phyloP scores from a whole-genome alignment of 441 rosid species.

The Croton laevigatus region DNA sequence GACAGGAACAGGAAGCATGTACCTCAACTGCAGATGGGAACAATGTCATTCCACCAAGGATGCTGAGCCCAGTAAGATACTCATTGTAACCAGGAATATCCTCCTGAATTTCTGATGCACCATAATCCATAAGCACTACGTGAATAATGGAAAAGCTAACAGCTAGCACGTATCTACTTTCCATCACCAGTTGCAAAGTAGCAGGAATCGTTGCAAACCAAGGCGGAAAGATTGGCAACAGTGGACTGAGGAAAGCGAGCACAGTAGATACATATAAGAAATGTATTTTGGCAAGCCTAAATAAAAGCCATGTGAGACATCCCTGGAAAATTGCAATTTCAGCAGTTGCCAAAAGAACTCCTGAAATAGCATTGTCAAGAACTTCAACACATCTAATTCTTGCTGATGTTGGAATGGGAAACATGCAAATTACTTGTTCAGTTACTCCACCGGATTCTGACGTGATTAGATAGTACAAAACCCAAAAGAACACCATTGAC shows the following conservation, averaged over 20 bases:
- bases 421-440: constrained; percentile 80
- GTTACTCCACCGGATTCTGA: constrained; percentile 98
- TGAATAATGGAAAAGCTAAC: constrained; percentile 57
- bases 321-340: constrained; percentile 92
- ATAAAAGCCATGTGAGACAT: constrained; percentile 92
- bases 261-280: constrained; percentile 83
- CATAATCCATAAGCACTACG: constrained; percentile 75
- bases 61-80: constrained; percentile 88
- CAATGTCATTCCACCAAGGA: constrained; percentile 94
- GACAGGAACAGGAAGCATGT: constrained; percentile 11
- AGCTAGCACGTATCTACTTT: constrained; percentile 71
- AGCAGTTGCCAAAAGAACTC: constrained; percentile 91
- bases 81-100: constrained; percentile 82
- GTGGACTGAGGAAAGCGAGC: constrained; percentile 72
- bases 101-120: constrained; percentile 83
- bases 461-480: constrained; percentile 77
- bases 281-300: constrained; percentile 75
- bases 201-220: constrained; percentile 94
- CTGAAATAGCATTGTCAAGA: constrained; percentile 77
- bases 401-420: constrained; percentile 60
- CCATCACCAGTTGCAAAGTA: constrained; percentile 61
- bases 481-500: constrained; percentile 79
- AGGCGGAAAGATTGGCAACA: constrained; percentile 76
- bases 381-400: constrained; percentile 81
- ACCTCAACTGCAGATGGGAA: constrained; percentile 97